Conservation (phyloP, 768 basidiomycete species). For the Daedalea quercina region DNA sequence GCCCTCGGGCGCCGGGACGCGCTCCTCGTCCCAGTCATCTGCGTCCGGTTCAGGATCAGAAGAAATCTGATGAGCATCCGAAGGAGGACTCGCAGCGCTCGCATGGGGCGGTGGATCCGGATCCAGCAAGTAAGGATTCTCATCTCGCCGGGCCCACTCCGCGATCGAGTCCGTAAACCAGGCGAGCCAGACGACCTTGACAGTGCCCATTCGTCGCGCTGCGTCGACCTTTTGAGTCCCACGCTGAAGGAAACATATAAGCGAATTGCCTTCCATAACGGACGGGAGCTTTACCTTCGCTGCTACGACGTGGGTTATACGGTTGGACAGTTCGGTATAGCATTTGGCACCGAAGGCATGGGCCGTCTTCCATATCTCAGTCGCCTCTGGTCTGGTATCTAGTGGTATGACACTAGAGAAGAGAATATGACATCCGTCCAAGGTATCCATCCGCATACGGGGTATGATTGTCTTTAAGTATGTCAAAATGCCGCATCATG, state of each 20-base stretch:
- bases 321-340: slow-evolving; percentile 55
- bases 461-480: slow-evolving; percentile 73
- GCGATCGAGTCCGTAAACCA: slow-evolving; percentile 91
- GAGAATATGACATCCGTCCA: slow-evolving; percentile 75
- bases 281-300: slow-evolving; percentile 53
- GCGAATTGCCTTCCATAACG: slow-evolving; percentile 3
- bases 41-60: slow-evolving; percentile 61
- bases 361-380: slow-evolving; percentile 82
- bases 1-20: slow-evolving; percentile 5
- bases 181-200: slow-evolving; percentile 78
- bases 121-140: slow-evolving; percentile 69
- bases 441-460: slow-evolving; percentile 62
- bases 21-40: slow-evolving; percentile 57
- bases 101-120: slow-evolving; percentile 33
- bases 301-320: slow-evolving; percentile 87
- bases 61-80: slow-evolving; percentile 46
- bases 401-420: slow-evolving; percentile 96
- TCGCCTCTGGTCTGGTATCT: slow-evolving; percentile 71
- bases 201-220: slow-evolving; percentile 67
- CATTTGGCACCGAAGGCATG: slow-evolving; percentile 84
- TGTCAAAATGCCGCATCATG: not conserved
- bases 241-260: slow-evolving; percentile 37
- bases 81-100: slow-evolving; percentile 34
- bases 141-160: slow-evolving; percentile 81
- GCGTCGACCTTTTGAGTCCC: slow-evolving; percentile 89